These are phyloP conservation scores for Pneumocystis wakefieldiae DNA, from an alignment of 1,139 yeast species.

Conservation along the genomic window DNA sequence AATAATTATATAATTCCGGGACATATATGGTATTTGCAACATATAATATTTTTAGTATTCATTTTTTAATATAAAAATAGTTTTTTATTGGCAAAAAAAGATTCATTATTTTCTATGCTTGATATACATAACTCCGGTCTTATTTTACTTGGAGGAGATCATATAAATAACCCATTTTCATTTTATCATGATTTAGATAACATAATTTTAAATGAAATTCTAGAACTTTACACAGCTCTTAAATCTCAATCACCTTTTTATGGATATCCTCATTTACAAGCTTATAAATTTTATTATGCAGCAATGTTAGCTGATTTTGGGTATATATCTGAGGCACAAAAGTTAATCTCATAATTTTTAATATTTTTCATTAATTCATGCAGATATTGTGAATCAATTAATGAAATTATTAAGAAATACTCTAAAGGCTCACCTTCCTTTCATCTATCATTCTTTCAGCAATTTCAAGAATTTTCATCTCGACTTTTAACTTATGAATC, in stretches of 20 bases:
- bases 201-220: slow-evolving; percentile 50
- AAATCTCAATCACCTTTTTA: slow-evolving; percentile 23
- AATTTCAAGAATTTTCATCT: slow-evolving; percentile 26
- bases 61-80: slow-evolving; percentile 9
- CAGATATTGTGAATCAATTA: slow-evolving; percentile 38
- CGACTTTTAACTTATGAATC: slow-evolving; percentile 15
- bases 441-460: slow-evolving; percentile 25
- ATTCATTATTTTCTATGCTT: slow-evolving; percentile 19
- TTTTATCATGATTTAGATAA: slow-evolving; percentile 28
- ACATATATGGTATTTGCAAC: slow-evolving; percentile 18
- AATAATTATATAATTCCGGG: slow-evolving; percentile 24
- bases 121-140: slow-evolving; percentile 16
- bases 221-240: slow-evolving; percentile 38
- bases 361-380: neutral
- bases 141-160: slow-evolving; percentile 20
- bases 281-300: slow-evolving; percentile 49
- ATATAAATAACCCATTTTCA: slow-evolving; percentile 12
- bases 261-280: slow-evolving; percentile 38
- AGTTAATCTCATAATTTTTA: slow-evolving; percentile 11
- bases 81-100: slow-evolving; percentile 16
- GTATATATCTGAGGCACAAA: slow-evolving; percentile 39
- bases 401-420: slow-evolving; percentile 20
- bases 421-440: slow-evolving; percentile 24
- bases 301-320: slow-evolving; percentile 52
- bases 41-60: slow-evolving; percentile 3